A percentile compares a stretch with the other conserved stretches of the same genome.
These are phyloP conservation scores for Penicillium robsamsonii DNA, from an alignment of 495 filamentous ascomycete genomes.

Conservation along the genomic window DNA sequence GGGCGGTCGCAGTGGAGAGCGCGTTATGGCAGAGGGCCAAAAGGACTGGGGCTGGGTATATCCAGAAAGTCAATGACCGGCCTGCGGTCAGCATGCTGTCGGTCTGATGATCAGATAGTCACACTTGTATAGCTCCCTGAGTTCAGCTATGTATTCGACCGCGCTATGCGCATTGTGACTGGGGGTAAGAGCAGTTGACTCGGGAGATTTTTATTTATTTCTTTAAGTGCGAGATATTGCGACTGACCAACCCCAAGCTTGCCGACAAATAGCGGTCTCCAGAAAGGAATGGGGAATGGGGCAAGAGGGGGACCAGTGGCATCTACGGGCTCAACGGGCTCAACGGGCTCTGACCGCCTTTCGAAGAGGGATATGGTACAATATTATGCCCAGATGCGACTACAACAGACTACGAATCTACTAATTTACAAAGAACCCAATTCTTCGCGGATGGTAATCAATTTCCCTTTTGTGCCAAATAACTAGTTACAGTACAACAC, in stretches of 20 bases:
- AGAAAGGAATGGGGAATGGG: constrained; percentile 3
- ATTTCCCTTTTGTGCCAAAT: constrained; percentile 23
- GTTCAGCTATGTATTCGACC: constrained; percentile 2
- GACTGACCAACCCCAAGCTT: background rate
- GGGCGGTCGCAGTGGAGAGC: constrained; percentile 8
- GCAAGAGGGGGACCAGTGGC: constrained; percentile 29
- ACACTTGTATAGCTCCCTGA: constrained; percentile 11
- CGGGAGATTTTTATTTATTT: background rate
- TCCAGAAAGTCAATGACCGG: constrained; percentile 15
- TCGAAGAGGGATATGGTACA: background rate
- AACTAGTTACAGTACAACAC: constrained; percentile 29
- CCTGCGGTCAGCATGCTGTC: constrained; percentile 21
- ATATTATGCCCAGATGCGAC: too few species aligned
- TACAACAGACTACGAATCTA: background rate
- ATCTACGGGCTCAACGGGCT: constrained; percentile 21
- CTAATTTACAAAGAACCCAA: background rate
- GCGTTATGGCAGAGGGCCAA: constrained; percentile 10
- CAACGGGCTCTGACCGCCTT: constrained; percentile 17
- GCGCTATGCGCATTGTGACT: constrained; percentile 22
- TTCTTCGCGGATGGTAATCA: constrained; percentile 25
- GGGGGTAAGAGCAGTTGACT: constrained; percentile 14
- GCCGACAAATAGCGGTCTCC: constrained; percentile 10
- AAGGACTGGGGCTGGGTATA: constrained; percentile 9
- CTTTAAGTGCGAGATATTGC: background rate
- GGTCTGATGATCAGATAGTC: background rate